Percentiles rank a stretch among this genome's conserved stretches.
These are phyloP conservation scores for Viola pubescens DNA, from an alignment of 441 rosid species.

Conservation along the genomic window DNA sequence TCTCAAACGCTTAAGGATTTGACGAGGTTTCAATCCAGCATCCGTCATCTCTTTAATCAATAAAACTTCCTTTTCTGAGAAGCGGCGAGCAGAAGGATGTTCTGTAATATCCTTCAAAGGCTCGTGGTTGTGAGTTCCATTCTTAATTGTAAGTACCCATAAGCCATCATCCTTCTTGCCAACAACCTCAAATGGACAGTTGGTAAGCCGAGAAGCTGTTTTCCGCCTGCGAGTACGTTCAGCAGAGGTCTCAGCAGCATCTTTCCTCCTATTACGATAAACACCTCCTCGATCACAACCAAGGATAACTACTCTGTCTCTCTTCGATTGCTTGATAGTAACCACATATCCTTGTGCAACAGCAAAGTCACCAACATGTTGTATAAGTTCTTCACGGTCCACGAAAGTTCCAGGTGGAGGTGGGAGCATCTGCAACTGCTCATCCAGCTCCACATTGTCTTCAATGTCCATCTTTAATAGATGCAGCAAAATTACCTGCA, in stretches of 20 bases:
- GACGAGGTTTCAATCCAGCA: slow-evolving; percentile 63
- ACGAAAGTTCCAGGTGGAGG: slow-evolving; percentile 49
- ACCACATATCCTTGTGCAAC: slow-evolving; percentile 59
- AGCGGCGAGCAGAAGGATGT: slow-evolving; percentile 61
- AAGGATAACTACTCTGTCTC: slow-evolving; percentile 54
- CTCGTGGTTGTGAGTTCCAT: slow-evolving; percentile 56
- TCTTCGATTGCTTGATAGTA: slow-evolving; percentile 60
- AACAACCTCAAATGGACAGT: slow-evolving; percentile 59
- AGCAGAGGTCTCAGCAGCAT: slow-evolving; percentile 29
- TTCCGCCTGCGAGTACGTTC: slow-evolving; percentile 48
- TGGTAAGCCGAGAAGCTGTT: slow-evolving; percentile 48
- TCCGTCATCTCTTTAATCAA: slow-evolving; percentile 60
- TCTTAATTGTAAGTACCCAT: slow-evolving; percentile 51
- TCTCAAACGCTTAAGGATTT: slow-evolving; percentile 51
- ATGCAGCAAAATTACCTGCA: slow-evolving; percentile 20
- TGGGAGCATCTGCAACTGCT: slow-evolving; percentile 43
- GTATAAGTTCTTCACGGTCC: slow-evolving; percentile 58
- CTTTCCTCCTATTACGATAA: slow-evolving; percentile 56
- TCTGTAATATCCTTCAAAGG: slow-evolving; percentile 54
- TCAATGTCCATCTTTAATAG: slow-evolving; percentile 28
- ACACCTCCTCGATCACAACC: slow-evolving; percentile 72
- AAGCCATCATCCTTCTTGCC: slow-evolving; percentile 55
- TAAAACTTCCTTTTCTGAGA: slow-evolving; percentile 47
- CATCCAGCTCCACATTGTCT: slow-evolving; percentile 28
- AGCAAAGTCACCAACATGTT: slow-evolving; percentile 53